Evolutionary conservation across 1,284 basidiomycete genomes (phyloP), one percentile per base, ranked within the genome.

Genomic region (Inonotus obliquus): DNA sequence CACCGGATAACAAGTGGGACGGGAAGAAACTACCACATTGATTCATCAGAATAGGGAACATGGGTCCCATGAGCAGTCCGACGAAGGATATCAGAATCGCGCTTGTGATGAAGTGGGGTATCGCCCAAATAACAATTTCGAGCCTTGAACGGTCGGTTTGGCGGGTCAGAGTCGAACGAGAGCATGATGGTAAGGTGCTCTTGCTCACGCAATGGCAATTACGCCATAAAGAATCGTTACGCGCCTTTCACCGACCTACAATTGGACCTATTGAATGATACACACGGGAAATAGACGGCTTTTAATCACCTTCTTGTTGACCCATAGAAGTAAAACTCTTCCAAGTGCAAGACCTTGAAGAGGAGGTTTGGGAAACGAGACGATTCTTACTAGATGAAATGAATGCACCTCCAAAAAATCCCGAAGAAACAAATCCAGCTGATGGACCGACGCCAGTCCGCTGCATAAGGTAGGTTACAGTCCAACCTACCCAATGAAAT

Each of bases 11-110:
- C 11, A 89, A 74, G 76, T 82, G 83, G 3, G 75, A 75, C 4
- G 86, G 87, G 1, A 91, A 72, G 63, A 88, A 75, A 1, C 78
- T 75, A 7, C 79, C 77, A 4, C 82, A 74, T 62, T 84, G 79
- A 67, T 83, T 84, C 76, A 87, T 82, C 17, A 82, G 79, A 60
- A 87, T 84, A 0, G 86, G 86, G 67, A 84, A 89, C 77, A 87
- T 83, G 1, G 86, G 86, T 0, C 81, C 81, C 4, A 83, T 72
- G n/a, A 81, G 69, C 10, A 78, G 55, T 53, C 76, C 76, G 54
- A 75, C 67, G 51, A 78, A 66, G 1, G 74, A 68, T 54, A 73
- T 72, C 11, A 71, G 70, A 27, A 77, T 65, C 0, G 75, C 75
- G 65, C 76, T 73, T 48, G 70, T 72, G 51, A 75, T 62, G 38